Evolutionary conservation across 1,284 basidiomycete genomes (phyloP).

Genomic region (Tetrapyrgos nigripes): DNA sequence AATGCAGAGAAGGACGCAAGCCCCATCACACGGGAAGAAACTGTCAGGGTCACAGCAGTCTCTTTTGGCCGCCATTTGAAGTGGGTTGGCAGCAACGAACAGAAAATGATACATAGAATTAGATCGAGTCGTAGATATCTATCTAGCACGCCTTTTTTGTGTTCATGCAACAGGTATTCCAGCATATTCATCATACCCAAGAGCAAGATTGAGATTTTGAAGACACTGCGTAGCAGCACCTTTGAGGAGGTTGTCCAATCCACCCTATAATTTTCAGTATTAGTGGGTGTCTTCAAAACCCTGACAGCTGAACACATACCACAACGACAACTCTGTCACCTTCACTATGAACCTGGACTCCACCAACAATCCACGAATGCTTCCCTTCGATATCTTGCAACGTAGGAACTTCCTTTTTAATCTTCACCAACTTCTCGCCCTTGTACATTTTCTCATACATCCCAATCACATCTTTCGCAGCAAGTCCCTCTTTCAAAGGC

Average conservation of each 20-base stretch:
- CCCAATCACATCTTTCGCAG: constrained; percentile 75
- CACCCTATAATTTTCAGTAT: constrained; percentile 61
- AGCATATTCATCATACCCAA: constrained; percentile 91
- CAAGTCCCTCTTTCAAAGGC: constrained; percentile 70
- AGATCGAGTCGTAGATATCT: too few relatives aligned
- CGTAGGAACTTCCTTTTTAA: constrained; percentile 77
- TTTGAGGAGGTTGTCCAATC: constrained; percentile 95
- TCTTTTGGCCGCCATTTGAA: too few relatives aligned
- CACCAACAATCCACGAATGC: constrained; percentile 93
- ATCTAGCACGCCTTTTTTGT: too few relatives aligned
- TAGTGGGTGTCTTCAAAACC: background rate
- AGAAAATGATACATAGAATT: too few relatives aligned
- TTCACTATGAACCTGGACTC: constrained; percentile 91
- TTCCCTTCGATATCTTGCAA: constrained; percentile 79
- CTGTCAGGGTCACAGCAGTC: too few relatives aligned
- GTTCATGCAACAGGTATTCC: constrained; percentile 65
- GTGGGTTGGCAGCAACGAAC: too few relatives aligned
- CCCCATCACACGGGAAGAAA: too few relatives aligned
- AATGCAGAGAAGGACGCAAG: too few relatives aligned
- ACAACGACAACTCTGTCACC: constrained; percentile 93
- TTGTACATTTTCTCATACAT: constrained; percentile 85
- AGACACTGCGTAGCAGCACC: constrained; percentile 98
- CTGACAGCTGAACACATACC: constrained; percentile 50
- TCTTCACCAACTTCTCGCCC: constrained; percentile 75
- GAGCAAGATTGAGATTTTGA: constrained; percentile 93